These are phyloP conservation scores for Elasticomyces elasticus DNA, from an alignment of 495 filamentous ascomycete species.

Conservation along the genomic window DNA sequence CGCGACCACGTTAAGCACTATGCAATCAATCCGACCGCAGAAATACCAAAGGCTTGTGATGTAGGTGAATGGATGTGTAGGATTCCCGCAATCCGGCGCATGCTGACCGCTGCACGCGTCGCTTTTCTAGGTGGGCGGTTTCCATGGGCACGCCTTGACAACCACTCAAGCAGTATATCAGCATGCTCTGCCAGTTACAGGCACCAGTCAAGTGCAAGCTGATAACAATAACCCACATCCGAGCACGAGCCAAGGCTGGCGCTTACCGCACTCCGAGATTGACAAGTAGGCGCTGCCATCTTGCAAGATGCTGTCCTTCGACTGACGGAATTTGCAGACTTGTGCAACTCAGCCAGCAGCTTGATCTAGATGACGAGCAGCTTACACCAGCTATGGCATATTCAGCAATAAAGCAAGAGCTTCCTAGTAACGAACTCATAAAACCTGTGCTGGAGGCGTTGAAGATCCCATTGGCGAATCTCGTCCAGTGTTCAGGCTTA, in stretches of 20 bases:
- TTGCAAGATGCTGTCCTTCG: background rate
- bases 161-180: conserved; percentile 8
- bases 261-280: conserved; percentile 18
- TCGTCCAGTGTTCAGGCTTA: conserved; percentile 7
- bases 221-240: background rate
- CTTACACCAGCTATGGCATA: conserved; percentile 10
- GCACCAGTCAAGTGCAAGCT: background rate
- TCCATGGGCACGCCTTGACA: conserved; percentile 12
- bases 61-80: too few relatives aligned
- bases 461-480: conserved; percentile 4
- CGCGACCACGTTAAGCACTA: conserved; percentile 5
- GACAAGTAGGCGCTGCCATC: conserved; percentile 8
- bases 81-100: too few relatives aligned
- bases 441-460: conserved; percentile 9
- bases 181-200: background rate
- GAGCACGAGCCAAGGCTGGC: background rate
- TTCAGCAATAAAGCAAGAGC: background rate
- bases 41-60: background rate
- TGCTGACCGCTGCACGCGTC: too few relatives aligned
- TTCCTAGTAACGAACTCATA: conserved; percentile 3
- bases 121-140: too few relatives aligned
- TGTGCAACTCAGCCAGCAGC: conserved; percentile 9
- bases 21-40: conserved; percentile 4
- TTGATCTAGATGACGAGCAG: conserved; percentile 10
- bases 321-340: conserved; percentile 2